Base-by-base conservation (phyloP, 139 green algal genomes). In the Chlorokybus atmophyticus region DNA sequence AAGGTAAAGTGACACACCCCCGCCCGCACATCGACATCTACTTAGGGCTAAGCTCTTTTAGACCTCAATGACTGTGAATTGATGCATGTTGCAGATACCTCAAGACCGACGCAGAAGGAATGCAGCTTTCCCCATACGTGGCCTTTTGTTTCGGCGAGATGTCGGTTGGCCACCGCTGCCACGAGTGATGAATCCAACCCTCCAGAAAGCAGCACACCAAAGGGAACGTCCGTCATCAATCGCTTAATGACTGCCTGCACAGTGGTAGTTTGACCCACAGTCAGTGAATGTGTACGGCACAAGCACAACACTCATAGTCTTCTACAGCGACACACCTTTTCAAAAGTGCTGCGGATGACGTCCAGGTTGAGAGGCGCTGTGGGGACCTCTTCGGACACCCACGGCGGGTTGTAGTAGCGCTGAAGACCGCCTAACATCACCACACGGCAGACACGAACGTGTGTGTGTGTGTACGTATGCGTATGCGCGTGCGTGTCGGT, bases 191-290 rank as follows among this genome's bases (percentile, higher is more conserved):
- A 94, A 80, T 79, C 71, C 5, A 79, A 48, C 10, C 91, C 91
- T 8, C 91, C 91, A 25, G 81, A 94, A n/a, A 98, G 81, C 40
- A 97, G 74, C 59, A 98, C 78, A 41, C 82, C 87, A 70, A 73
- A 94, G 71, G 27, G 90, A 27, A 93, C 90, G 54, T 98, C 90
- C 14, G 74, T 82, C 91, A 98, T 98, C 6, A 98, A 77, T 35
- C 89, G 74, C 42, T 71, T 71, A 2, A 67, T 27, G 2, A 71
- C 62, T 19, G 62, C 62, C 63, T 67, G 59, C 47, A 64, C 8
- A 4, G 14, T n/a, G n/a, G n/a, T n/a, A n/a, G n/a, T n/a, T n/a
- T n/a, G n/a, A n/a, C n/a, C n/a, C n/a, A n/a, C n/a, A n/a, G n/a
- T n/a, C n/a, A n/a, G n/a, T n/a, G n/a, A n/a, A n/a, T n/a, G n/a